phyloP scores from a whole-genome alignment of 106 monocot species.

The Hemerocallis citrina region DNA sequence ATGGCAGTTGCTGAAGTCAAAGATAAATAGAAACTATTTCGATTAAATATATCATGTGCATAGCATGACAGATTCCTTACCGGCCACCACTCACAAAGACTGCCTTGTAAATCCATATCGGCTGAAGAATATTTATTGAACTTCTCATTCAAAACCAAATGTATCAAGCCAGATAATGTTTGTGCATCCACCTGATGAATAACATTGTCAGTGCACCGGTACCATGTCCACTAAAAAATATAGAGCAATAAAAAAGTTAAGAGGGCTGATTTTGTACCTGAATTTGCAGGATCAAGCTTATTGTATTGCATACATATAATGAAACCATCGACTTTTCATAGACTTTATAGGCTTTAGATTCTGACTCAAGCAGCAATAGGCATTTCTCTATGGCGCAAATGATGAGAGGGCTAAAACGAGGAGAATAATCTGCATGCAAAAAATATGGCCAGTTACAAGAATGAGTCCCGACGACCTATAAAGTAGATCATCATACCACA shows the following conservation, averaged over 20 bases:
- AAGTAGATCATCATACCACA: too few species aligned
- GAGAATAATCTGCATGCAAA: conserved; percentile 42
- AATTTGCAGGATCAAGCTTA: conserved; percentile 70
- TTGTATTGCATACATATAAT: conserved; percentile 70
- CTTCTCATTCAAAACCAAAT: conserved; percentile 51
- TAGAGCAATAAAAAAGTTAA: background rate
- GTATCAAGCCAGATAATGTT: conserved; percentile 46
- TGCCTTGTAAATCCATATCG: conserved; percentile 13
- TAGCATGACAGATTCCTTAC: conserved; percentile 52
- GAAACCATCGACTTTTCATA: conserved; percentile 67
- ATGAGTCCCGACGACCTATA: too few species aligned
- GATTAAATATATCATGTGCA: conserved; percentile 25
- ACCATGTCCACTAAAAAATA: background rate
- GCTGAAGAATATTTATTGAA: conserved; percentile 24
- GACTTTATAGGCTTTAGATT: conserved; percentile 51
- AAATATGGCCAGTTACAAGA: background rate
- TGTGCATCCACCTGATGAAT: conserved; percentile 49
- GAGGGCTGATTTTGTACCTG: conserved; percentile 46
- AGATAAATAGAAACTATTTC: conserved; percentile 24
- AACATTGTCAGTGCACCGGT: conserved; percentile 4
- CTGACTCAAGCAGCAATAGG: conserved; percentile 72
- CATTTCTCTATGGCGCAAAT: conserved; percentile 78
- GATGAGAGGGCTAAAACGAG: conserved; percentile 65
- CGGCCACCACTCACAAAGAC: conserved; percentile 84
- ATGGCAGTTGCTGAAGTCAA: conserved; percentile 11